phyloP scores from a whole-genome alignment of 805 yeast genomes.

The Metschnikowia lunata region DNA sequence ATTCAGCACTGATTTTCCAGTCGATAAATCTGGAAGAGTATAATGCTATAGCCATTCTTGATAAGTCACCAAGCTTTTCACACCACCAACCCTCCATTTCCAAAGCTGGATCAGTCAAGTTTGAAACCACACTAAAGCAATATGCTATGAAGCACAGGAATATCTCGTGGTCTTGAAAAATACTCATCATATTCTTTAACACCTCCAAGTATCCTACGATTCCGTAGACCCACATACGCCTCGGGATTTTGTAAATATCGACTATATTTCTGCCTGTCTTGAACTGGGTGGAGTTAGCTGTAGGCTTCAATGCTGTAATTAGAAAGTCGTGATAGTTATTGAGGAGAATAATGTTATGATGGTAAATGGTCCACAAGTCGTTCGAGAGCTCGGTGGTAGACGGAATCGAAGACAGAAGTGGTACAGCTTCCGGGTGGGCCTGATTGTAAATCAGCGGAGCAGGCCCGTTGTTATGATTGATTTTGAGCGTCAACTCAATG shows the following conservation, averaged over 20 bases:
- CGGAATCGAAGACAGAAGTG: constrained; percentile 18
- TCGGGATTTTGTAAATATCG: constrained; percentile 69
- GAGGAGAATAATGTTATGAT: constrained; percentile 57
- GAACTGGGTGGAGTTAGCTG: constrained; percentile 45
- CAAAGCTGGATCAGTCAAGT: constrained; percentile 49
- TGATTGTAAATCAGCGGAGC: constrained; percentile 21
- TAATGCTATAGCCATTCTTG: constrained; percentile 83
- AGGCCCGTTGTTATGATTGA: constrained; percentile 32
- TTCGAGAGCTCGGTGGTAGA: constrained; percentile 48
- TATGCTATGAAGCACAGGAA: constrained; percentile 71
- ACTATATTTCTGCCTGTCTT: constrained; percentile 76
- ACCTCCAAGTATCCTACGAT: constrained; percentile 77
- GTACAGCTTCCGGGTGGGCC: constrained; percentile 8
- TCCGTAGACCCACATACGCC: constrained; percentile 84
- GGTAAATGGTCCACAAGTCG: constrained; percentile 69
- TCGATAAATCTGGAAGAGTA: constrained; percentile 77
- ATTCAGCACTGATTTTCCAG: constrained; percentile 79
- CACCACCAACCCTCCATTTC: constrained; percentile 75
- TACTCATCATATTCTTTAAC: constrained; percentile 65
- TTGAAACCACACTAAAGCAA: constrained; percentile 58
- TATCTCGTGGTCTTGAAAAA: constrained; percentile 73
- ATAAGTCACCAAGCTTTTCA: constrained; percentile 79
- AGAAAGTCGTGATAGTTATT: constrained; percentile 72
- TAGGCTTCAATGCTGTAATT: constrained; percentile 64
- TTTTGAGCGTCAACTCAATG: constrained; percentile 50